Evolutionary conservation across 805 yeast genomes (phyloP), one percentile per base, ranked within the genome.

Genomic region (Diddensiella caesifluorescens): DNA sequence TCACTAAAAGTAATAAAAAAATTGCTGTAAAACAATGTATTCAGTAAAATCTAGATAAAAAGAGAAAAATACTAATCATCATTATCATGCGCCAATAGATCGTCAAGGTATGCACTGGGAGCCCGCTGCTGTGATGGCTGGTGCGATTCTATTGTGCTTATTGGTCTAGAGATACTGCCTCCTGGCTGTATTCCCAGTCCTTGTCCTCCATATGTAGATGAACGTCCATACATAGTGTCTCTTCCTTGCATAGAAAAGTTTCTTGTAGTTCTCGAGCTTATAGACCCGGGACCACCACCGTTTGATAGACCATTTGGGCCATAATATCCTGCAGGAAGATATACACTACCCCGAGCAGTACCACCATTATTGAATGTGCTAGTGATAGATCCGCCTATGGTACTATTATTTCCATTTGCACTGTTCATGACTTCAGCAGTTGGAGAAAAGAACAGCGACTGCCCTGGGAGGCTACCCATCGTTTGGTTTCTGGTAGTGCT

Each of bases 341-440:
- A 55, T 6, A 46, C 54, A 38, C 53, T 46, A 16, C 53, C 39
- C 20, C 59, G 44, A 22, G 29, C 35, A 5, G 30, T 31, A 13
- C 33, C 37, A 5, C n/a, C 25, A 12, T 16, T 19, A 5, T 20
- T 29, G 31, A 33, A 27, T 15, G 41, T 35, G 10, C 41, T 34
- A 16, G 42, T 27, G 5, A 38, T 22, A 16, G 44, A 28, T 4
- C 42, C 45, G 10, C 36, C 36, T 15, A 30, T 19, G 7, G 21
- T 34, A 20, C 40, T 20, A 6, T 42, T 46, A 13, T 46, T 49
- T 7, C 33, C 45, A 22, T 50, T 40, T 29, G 61, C 62, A 20
- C 71, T 73, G 42, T 68, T 67, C 74, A 79, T 73, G 13, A 80
- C 81, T 53, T 83, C 87, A 13, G 79, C 80, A 1, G 94, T 85